Percentiles rank a stretch among this genome's conserved stretches.
These are phyloP conservation scores for Neonectria punicea DNA, from an alignment of 2,329 filamentous ascomycete genomes.

Conservation along the genomic window DNA sequence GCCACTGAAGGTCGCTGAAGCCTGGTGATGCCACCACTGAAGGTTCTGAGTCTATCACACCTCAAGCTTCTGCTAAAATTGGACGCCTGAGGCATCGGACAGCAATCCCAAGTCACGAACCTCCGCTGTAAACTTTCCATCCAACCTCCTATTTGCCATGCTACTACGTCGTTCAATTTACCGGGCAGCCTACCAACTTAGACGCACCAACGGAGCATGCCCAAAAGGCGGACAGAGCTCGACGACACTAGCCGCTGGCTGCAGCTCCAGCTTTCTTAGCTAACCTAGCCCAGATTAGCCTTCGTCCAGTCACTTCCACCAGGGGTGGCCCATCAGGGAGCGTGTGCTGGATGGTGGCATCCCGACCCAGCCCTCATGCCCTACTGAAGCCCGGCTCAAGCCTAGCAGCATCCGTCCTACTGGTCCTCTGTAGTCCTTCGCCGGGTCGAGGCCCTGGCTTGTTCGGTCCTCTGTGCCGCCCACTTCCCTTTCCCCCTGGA, in stretches of 20 bases:
- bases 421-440: not conserved
- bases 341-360: conserved; percentile 1
- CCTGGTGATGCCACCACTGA: not conserved
- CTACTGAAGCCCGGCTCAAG: not conserved
- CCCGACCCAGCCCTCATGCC: not conserved
- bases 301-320: not conserved
- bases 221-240: not conserved
- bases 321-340: not conserved
- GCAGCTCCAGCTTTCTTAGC: not conserved
- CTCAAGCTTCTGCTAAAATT: no score
- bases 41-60: not conserved
- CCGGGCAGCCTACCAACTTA: not conserved
- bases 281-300: not conserved
- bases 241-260: not conserved
- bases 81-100: not conserved
- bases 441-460: not conserved
- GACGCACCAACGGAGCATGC: not conserved
- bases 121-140: not conserved
- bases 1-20: conserved; percentile 1
- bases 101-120: not conserved
- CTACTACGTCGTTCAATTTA: not conserved
- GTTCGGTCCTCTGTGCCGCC: not conserved
- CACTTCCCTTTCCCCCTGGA: not conserved
- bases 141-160: not conserved
- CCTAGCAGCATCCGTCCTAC: not conserved